These are phyloP conservation scores for Cetradonia linearis DNA, from an alignment of 495 filamentous ascomycete species.

Conservation along the genomic window DNA sequence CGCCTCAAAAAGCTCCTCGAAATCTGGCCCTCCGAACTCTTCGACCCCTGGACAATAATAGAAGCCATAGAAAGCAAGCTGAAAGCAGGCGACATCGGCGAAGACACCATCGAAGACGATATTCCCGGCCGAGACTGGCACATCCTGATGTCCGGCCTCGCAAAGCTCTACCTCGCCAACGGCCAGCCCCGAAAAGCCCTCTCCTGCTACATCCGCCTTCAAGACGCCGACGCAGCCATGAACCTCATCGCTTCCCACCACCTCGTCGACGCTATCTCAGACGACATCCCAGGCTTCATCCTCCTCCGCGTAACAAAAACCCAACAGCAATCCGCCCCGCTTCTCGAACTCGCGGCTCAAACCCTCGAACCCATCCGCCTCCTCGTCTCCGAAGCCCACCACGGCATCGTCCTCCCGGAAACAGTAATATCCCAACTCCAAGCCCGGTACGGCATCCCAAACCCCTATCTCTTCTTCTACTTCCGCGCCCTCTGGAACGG, in stretches of 20 bases:
- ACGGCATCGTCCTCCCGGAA: conserved; percentile 71
- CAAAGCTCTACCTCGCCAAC: conserved; percentile 69
- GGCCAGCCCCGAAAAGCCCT: conserved; percentile 74
- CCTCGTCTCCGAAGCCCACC: conserved; percentile 81
- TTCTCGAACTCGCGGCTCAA: conserved; percentile 60
- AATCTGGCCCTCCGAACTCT: conserved; percentile 74
- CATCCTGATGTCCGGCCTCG: conserved; percentile 70
- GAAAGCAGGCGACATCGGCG: conserved; percentile 51
- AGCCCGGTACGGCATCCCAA: conserved; percentile 32
- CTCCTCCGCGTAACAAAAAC: conserved; percentile 71
- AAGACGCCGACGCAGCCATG: conserved; percentile 86
- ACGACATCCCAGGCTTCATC: conserved; percentile 83
- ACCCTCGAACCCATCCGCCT: conserved; percentile 74
- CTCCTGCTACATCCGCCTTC: conserved; percentile 75
- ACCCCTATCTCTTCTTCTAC: conserved; percentile 63
- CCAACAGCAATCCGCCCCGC: conserved; percentile 53
- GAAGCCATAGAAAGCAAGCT: conserved; percentile 65
- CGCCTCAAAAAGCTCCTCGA: conserved; percentile 71
- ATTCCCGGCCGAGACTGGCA: conserved; percentile 67
- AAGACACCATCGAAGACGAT: conserved; percentile 58
- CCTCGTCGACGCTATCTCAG: conserved; percentile 71
- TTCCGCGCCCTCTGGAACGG: conserved; percentile 80
- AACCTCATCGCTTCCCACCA: conserved; percentile 71
- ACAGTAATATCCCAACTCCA: conserved; percentile 68
- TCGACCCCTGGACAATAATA: conserved; percentile 60